These are phyloP conservation scores for Boletus reticulatus DNA, from an alignment of 768 basidiomycete genomes.

Conservation along the genomic window DNA sequence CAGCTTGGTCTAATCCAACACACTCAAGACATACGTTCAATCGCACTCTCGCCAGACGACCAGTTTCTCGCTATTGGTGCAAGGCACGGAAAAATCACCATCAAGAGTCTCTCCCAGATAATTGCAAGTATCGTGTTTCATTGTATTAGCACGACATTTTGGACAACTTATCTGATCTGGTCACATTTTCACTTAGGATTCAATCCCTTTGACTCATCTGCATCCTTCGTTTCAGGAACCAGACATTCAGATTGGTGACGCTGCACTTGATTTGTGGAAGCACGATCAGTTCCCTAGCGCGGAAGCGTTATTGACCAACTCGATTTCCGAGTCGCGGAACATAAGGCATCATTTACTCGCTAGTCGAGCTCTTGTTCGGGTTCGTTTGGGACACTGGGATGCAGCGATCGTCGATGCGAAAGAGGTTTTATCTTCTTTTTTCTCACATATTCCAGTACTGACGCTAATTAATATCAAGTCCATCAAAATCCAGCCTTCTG, in stretches of 20 bases:
- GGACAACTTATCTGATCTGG: no score
- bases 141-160: no score
- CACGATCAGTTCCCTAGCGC: neutral
- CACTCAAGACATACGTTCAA: neutral
- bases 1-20: neutral
- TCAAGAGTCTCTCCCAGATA: neutral
- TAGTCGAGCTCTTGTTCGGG: neutral
- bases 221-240: neutral
- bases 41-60: slow-evolving; percentile 1
- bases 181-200: neutral
- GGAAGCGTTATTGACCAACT: neutral
- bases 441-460: neutral
- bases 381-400: neutral
- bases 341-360: neutral
- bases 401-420: neutral
- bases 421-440: neutral
- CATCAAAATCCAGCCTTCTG: neutral
- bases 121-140: neutral
- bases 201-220: neutral
- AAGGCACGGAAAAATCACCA: neutral
- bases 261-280: neutral
- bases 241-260: neutral
- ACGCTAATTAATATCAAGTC: neutral
- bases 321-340: neutral
- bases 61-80: neutral